Evolutionary conservation across 495 filamentous ascomycete species (phyloP).

Genomic region (Lasiosphaeria hispida): DNA sequence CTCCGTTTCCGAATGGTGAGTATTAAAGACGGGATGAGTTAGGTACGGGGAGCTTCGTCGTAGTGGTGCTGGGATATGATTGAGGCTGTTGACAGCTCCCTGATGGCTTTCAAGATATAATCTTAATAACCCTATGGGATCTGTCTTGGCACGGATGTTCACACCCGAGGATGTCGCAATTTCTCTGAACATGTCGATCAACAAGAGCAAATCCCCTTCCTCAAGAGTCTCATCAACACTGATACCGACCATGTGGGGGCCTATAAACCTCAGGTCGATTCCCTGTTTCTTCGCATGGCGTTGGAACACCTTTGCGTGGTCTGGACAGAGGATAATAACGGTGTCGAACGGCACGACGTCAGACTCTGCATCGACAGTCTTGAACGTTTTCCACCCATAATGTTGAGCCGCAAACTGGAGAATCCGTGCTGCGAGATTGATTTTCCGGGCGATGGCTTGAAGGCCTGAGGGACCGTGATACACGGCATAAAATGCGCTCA

Average conservation of each 20-base stretch:
- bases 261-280: slow-evolving; percentile 29
- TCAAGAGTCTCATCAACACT: slow-evolving; percentile 45
- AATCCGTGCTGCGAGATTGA: slow-evolving; percentile 66
- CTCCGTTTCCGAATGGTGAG: slow-evolving; percentile 94
- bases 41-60: slow-evolving; percentile 74
- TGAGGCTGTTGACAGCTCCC: slow-evolving; percentile 14
- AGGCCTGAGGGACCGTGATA: slow-evolving; percentile 91
- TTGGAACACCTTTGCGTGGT: slow-evolving; percentile 7
- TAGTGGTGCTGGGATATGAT: slow-evolving; percentile 58
- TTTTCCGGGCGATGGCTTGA: slow-evolving; percentile 77
- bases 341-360: slow-evolving; percentile 75
- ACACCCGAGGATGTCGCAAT: not conserved
- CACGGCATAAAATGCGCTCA: slow-evolving; percentile 96
- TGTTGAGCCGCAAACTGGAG: slow-evolving; percentile 64
- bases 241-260: slow-evolving; percentile 30
- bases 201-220: slow-evolving; percentile 24
- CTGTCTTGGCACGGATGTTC: not conserved
- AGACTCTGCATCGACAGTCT: slow-evolving; percentile 53
- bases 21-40: slow-evolving; percentile 95
- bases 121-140: slow-evolving; percentile 24
- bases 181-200: slow-evolving; percentile 30
- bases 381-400: slow-evolving; percentile 64
- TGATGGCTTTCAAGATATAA: slow-evolving; percentile 30
- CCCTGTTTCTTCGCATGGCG: slow-evolving; percentile 12
- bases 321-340: slow-evolving; percentile 57